Base-by-base conservation (phyloP, 306 rosid species). In the Pueraria montana region DNA sequence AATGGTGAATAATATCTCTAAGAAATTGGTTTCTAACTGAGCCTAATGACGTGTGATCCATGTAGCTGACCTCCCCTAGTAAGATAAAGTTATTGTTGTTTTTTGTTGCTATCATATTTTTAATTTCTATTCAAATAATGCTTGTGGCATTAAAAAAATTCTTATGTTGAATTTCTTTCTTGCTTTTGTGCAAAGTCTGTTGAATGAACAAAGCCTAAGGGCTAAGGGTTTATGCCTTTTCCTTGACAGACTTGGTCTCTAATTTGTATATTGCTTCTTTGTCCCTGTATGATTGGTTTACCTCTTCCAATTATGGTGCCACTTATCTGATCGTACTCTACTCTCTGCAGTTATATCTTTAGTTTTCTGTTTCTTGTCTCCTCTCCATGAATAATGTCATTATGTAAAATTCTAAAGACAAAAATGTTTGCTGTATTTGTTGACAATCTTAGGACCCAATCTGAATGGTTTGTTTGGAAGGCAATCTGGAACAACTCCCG, bases 401-500 rank as follows among this genome's bases (percentile, higher is more conserved):
- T 0, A 45, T 64, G 70, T 42, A 56, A 53, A 40, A 42, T 72
- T 43, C 49, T 71, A 21, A 64, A 5, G 18, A 34, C 8, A 12
- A 14, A 72, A 46, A 4, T 30, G 24, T 45, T 49, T 80, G 49
- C 58, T 34, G 23, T 11, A 11, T 26, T 68, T 75, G 21, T 80
- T 68, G 45, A 40, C 8, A 5, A 59, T 71, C 32, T 20, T 84
- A 94, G 98, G 98, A 27, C 98, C 98, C 77, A 94, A 94, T 85
- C 87, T 94, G 69, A 91, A 94, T 83, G 98, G 97, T 30, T 82
- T 94, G 85, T 90, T 94, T n/a, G 98, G 97, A 78, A 91, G 98
- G 92, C 98, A 94, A 85, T 94, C 98, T 24, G 98, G 98, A 26
- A 94, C 98, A 1, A 91, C 94, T 26, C 38, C 96, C 8, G 98